These are phyloP conservation scores for Ceratocystis variospora DNA, from an alignment of 2,329 filamentous ascomycete genomes.

Conservation along the genomic window DNA sequence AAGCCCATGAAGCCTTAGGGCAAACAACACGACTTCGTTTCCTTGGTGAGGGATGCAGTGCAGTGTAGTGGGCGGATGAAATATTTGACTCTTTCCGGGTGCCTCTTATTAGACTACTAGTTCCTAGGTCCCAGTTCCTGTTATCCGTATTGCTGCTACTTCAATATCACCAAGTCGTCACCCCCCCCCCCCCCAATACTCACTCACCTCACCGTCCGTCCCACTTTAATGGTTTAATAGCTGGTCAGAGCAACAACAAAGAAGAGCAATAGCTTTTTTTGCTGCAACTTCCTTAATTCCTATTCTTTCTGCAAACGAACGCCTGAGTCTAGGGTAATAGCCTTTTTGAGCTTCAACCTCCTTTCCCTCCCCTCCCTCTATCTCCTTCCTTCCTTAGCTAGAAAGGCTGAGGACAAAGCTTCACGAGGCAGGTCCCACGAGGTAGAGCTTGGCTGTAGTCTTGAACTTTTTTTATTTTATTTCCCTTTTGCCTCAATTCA, in stretches of 20 bases:
- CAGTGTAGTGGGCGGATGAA: background rate
- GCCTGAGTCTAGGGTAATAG: background rate
- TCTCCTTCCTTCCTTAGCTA: background rate
- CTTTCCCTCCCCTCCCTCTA: background rate
- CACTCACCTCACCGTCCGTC: background rate
- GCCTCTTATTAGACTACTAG: background rate
- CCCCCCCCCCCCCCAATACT: too few species aligned
- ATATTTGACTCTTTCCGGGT: background rate
- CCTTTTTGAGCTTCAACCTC: background rate
- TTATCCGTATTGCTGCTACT: background rate
- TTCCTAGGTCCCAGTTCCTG: background rate
- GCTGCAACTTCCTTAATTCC: background rate
- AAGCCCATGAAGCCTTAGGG: too few species aligned
- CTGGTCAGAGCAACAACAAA: background rate
- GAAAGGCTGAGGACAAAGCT: background rate
- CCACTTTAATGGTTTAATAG: conserved; percentile 1
- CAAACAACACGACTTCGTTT: conserved; percentile 3
- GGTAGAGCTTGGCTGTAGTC: background rate
- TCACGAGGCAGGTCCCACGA: conserved; percentile 9
- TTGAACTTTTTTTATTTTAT: background rate
- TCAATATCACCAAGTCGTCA: background rate
- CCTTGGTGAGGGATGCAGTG: conserved; percentile 2
- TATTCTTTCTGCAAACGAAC: background rate
- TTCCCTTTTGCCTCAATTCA: background rate
- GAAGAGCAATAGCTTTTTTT: background rate